These are phyloP conservation scores for Rhizoctonia solani DNA, from an alignment of 1,284 basidiomycete genomes.

Conservation along the genomic window DNA sequence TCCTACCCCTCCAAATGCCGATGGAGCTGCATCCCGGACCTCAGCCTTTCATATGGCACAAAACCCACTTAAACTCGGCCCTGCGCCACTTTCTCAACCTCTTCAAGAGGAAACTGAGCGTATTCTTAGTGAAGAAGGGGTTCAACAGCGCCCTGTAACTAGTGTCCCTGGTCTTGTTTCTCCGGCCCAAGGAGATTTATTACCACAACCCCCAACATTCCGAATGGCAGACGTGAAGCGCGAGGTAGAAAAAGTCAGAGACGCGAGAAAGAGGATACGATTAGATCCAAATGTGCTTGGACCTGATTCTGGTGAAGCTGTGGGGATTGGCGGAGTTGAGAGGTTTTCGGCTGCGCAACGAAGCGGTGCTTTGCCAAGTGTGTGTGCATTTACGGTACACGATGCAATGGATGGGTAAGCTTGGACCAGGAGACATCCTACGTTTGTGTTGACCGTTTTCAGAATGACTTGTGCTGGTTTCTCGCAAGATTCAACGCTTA, in stretches of 20 bases:
- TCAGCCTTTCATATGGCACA: constrained; percentile 75
- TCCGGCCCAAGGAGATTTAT: constrained; percentile 74
- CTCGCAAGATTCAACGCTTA: constrained; percentile 88
- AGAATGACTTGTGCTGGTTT: constrained; percentile 88
- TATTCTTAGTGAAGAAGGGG: constrained; percentile 50
- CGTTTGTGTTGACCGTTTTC: constrained; percentile 27
- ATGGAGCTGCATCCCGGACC: constrained; percentile 50
- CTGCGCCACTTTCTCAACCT: constrained; percentile 75
- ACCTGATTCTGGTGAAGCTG: constrained; percentile 32
- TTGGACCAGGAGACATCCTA: constrained; percentile 32
- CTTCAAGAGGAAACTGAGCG: constrained; percentile 79
- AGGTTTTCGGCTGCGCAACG: constrained; percentile 59
- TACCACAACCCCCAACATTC: constrained; percentile 80
- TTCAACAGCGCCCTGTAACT: constrained; percentile 41
- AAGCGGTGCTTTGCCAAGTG: constrained; percentile 77
- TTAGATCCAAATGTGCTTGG: constrained; percentile 71
- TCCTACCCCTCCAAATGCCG: constrained; percentile 57
- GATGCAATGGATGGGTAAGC: constrained; percentile 84
- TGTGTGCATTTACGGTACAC: constrained; percentile 91
- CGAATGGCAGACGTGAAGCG: constrained; percentile 87
- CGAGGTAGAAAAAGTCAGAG: constrained; percentile 88
- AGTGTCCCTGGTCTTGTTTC: constrained; percentile 42
- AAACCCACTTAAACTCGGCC: constrained; percentile 82
- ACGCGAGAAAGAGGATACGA: constrained; percentile 87
- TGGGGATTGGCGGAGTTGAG: constrained; percentile 32